Base-by-base conservation (phyloP, 192 early-diverging fungal species). In the Coemansia sp. region DNA sequence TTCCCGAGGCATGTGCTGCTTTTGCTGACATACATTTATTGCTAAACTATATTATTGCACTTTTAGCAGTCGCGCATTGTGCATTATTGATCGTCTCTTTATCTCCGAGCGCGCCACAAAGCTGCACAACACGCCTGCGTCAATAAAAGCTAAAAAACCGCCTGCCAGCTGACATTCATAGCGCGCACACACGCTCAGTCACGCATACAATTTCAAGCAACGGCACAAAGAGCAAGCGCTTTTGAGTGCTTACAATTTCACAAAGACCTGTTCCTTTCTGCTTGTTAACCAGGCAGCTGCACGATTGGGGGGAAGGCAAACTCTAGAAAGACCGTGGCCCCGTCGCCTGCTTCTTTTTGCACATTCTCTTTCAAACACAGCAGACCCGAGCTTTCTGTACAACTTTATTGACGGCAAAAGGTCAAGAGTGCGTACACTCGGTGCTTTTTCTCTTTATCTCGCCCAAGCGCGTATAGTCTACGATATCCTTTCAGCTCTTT, bases 41-140 rank as follows among this genome's bases (percentile, higher is more conserved):
- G 45, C 45, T 47, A 28, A 20, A 28, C 12, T 28, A 20, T 28
- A 23, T 23, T 47, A 18, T 47, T 28, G 9, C 23, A 1, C 45
- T 47, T 47, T 47, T 21, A 21, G 45, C 10, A 28, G 43, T 30
- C 11, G 30, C 12, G 51, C 42, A 62, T 62, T 62, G 60, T 62
- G 60, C 60, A 62, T 62, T 62, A 62, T 47, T 53, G 60, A 62
- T 53, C 53, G 31, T 39, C 21, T 23, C 15, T 52, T 16, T 10
- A n/a, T 44, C 34, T 32, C 40, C 49, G 48, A 21, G 50, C 58
- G 40, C 50, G 46, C 48, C 58, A 60, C 50, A 54, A 32, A 50
- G 36, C 48, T 50, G 31, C 48, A 32, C 48, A 14, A 40, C 39
- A 40, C 11, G 39, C 39, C 23, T 26, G 39, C 39, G n/a, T 40